phyloP scores from a whole-genome alignment of 2,329 filamentous ascomycete species.

The Ilyonectria destructans region DNA sequence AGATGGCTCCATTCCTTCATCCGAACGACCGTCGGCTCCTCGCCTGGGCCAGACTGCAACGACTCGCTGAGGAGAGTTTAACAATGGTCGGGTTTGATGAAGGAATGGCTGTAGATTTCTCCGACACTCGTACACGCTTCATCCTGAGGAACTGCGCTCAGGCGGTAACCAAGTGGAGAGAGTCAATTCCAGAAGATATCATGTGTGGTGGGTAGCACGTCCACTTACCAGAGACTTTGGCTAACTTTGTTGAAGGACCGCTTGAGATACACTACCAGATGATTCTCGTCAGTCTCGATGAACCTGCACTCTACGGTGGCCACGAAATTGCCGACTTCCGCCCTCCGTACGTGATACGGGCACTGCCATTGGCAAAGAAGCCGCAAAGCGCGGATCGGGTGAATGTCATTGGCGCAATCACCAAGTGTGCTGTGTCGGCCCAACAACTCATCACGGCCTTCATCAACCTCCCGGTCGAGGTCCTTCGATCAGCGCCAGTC shows the following conservation, averaged over 20 bases:
- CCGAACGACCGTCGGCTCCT: constrained; percentile 19
- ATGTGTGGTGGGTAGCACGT: constrained; percentile 14
- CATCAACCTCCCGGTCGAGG: constrained; percentile 1
- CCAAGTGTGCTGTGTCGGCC: constrained; percentile 19
- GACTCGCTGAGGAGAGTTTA: constrained; percentile 32
- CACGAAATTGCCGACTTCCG: constrained; percentile 33
- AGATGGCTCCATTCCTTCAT: constrained; percentile 3
- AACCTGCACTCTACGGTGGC: constrained; percentile 27
- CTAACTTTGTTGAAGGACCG: constrained; percentile 18
- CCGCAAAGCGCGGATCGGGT: not conserved
- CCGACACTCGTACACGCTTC: constrained; percentile 23
- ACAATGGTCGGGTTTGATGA: constrained; percentile 25
- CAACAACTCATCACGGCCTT: constrained; percentile 18
- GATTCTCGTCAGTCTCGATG: constrained; percentile 27
- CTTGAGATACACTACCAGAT: constrained; percentile 35
- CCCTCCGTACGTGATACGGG: constrained; percentile 30
- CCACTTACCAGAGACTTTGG: rapidly evolving
- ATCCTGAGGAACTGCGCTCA: constrained; percentile 21
- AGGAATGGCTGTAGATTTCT: constrained; percentile 14
- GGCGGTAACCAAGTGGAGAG: constrained; percentile 21
- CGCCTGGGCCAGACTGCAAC: constrained; percentile 28
- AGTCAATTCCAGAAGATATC: constrained; percentile 17
- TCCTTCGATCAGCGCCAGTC: constrained; percentile 18
- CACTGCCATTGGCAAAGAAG: not conserved
- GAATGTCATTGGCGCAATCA: not conserved